phyloP scores from a whole-genome alignment of 345 rosid species.

The Rhodamnia rubescens region DNA sequence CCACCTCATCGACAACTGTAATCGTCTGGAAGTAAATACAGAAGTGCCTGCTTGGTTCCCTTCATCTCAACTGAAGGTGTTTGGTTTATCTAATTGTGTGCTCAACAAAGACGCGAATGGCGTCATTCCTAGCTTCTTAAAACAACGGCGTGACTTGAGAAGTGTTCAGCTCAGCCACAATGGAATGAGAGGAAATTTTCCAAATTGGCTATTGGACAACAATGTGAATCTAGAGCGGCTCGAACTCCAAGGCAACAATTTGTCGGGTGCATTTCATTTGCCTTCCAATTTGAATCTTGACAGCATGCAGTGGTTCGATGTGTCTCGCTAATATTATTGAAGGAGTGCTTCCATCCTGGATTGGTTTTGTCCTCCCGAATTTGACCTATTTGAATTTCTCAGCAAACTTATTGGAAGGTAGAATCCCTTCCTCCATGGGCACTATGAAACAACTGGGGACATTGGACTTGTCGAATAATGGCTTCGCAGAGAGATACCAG shows the following conservation, averaged over 20 bases:
- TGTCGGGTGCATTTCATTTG: not conserved
- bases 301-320: not conserved
- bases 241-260: not conserved
- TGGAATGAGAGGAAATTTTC: not conserved
- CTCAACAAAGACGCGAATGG: not conserved
- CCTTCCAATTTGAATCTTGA: not conserved
- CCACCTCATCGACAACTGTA: not conserved
- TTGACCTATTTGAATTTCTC: not conserved
- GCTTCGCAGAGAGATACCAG: not conserved
- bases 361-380: constrained; percentile 3
- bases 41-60: not conserved
- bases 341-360: not conserved
- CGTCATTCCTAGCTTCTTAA: not conserved
- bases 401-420: constrained; percentile 1
- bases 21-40: not conserved
- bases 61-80: not conserved
- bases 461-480: constrained; percentile 13
- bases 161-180: not conserved
- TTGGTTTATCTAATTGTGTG: not conserved
- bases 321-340: not conserved
- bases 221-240: not conserved
- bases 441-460: not conserved
- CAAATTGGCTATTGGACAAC: constrained; percentile 18
- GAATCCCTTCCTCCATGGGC: constrained; percentile 10
- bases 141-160: not conserved